Percentiles rank a stretch among this genome's conserved stretches.
These are phyloP conservation scores for Globisporangium heterothallicum DNA, from an alignment of 352 stramenopile species.

Conservation along the genomic window DNA sequence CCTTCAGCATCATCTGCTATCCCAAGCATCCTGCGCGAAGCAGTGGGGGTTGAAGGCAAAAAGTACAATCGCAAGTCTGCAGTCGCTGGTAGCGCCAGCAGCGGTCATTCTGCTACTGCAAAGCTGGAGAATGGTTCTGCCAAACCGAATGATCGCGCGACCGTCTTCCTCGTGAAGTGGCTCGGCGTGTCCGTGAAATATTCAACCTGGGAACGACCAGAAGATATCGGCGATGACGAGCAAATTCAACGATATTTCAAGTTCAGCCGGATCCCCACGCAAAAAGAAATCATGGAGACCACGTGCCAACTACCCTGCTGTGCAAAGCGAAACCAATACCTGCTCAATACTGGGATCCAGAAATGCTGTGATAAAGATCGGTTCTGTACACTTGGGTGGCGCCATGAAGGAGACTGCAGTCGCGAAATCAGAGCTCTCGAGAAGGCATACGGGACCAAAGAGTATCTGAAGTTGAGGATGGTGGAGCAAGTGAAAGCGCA, in stretches of 20 bases:
- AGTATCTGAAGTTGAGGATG: constrained; percentile 69
- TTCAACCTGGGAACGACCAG: constrained; percentile 82
- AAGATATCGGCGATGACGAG: constrained; percentile 87
- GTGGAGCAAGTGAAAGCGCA: constrained; percentile 85
- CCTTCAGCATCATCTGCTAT: constrained; percentile 12
- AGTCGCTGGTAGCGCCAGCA: constrained; percentile 18
- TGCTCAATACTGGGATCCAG: constrained; percentile 35
- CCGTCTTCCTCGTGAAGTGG: constrained; percentile 88
- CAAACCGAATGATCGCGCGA: constrained; percentile 36
- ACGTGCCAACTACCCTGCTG: constrained; percentile 86
- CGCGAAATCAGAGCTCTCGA: constrained; percentile 67
- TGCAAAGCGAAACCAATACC: constrained; percentile 65
- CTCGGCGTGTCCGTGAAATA: constrained; percentile 78
- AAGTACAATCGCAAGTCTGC: constrained; percentile 67
- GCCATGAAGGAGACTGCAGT: constrained; percentile 73
- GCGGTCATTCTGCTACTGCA: constrained; percentile 18
- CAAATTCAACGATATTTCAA: constrained; percentile 89
- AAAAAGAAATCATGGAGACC: constrained; percentile 77
- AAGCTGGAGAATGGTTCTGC: constrained; percentile 6
- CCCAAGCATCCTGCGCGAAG: constrained; percentile 48
- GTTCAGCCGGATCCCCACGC: constrained; percentile 73
- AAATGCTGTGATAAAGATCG: constrained; percentile 75
- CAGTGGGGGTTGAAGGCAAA: constrained; percentile 37
- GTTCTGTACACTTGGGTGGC: constrained; percentile 76
- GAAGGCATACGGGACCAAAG: constrained; percentile 59